These are phyloP conservation scores for Cladosporium sp. DNA, from an alignment of 2,329 filamentous ascomycete species.

Conservation along the genomic window DNA sequence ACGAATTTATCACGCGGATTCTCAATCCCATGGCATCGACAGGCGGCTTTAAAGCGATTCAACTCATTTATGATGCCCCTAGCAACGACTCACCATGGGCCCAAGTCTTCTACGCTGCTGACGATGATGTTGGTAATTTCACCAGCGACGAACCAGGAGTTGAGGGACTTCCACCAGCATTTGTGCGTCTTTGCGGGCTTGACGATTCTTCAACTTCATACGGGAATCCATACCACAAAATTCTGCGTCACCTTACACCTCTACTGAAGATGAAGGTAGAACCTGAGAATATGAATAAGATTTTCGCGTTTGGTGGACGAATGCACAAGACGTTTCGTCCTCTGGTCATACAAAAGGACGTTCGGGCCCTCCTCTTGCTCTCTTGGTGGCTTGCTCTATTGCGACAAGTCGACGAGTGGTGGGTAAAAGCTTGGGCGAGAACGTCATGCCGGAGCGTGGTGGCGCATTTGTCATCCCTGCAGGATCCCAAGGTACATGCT, in stretches of 20 bases:
- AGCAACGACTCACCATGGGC: conserved; percentile 21
- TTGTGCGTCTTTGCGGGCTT: conserved; percentile 26
- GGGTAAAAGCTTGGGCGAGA: conserved; percentile 23
- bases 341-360: conserved; percentile 23
- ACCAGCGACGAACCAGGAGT: conserved; percentile 19
- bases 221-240: conserved; percentile 23
- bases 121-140: conserved; percentile 22
- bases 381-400: conserved; percentile 27
- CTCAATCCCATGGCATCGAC: conserved; percentile 23
- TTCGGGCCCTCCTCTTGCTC: conserved; percentile 22
- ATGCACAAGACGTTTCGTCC: conserved; percentile 20
- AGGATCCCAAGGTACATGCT: conserved; percentile 19
- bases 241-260: conserved; percentile 25
- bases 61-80: conserved; percentile 1
- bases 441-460: conserved; percentile 24
- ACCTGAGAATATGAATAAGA: conserved; percentile 22
- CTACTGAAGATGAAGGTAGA: conserved; percentile 21
- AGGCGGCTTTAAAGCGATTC: conserved; percentile 23
- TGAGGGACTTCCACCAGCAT: conserved; percentile 22
- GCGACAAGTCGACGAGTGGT: conserved; percentile 27
- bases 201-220: conserved; percentile 19
- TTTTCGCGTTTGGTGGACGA: conserved; percentile 26
- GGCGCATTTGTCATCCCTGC: conserved; percentile 16
- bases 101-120: conserved; percentile 18
- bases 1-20: conserved; percentile 14